Evolutionary conservation across 2,329 filamentous ascomycete genomes (phyloP), one percentile per base, ranked within the genome.

Genomic region (Chaetoscypha palmicola): DNA sequence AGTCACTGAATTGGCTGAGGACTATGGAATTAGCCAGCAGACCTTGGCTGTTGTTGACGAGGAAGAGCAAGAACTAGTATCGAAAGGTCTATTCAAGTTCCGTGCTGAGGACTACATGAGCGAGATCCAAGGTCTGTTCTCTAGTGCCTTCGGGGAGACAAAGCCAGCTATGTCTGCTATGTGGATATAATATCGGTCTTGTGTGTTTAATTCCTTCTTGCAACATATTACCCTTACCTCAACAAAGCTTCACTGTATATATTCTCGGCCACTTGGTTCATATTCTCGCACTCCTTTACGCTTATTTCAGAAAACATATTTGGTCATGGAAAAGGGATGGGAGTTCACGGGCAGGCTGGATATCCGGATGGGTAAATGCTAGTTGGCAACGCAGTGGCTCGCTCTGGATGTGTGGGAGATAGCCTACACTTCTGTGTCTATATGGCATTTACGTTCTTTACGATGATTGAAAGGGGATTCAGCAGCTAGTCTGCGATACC

Each of bases 1-100:
- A 66, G 86, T 97, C 19, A 88, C 89, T 41, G 92, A 97, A 66
- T 76, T 96, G 12, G 91, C 84, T 0, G 92, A 97, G 66, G 90
- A 96, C 65, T 91, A 88, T 55, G 79, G 80, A 32, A 72, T 79
- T 22, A 52, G 47, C 37, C 73, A 75, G 50, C 73, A 78, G 28
- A 67, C 54, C 14, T 61, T 73, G 50, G 72, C 74, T n/a, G 70
- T 79, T 35, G 67, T 81, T 30, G 83, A 90, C 34, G 84, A 87
- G 43, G 88, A 94, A 63, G 75, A 86, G 58, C 70, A 77, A 53
- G 77, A 82, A 47, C 77, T 97, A 60, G 65, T 74, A 47, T 71
- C 74, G 19, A 79, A 77, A 49, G 87, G 86, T 2, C 73, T 96
- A 4, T 74, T 72, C 57, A 84, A 82, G 57, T 86, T 88, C 63